Base-by-base conservation (phyloP, 306 rosid species). In the Quercus bicolor region DNA sequence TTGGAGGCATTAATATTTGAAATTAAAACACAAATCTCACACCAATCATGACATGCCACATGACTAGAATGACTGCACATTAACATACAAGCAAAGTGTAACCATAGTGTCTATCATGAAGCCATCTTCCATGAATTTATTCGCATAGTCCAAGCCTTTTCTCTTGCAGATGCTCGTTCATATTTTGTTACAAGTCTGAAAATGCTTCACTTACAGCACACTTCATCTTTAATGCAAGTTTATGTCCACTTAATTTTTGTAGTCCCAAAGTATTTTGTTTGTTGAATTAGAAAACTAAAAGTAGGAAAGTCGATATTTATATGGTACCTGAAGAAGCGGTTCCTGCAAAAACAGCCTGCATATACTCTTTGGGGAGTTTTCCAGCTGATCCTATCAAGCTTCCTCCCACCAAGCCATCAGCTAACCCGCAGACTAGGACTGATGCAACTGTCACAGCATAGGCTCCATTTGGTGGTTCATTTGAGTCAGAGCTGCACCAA, bases 281-380 rank as follows among this genome's bases (percentile, higher is more conserved):
- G 51, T 60, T 56, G n/a, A 76, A 57, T 74, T 53, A 73, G 53
- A 33, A 80, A 82, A 64, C 28, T 69, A 68, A 79, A 77, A 21
- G 18, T 18, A 23, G 12, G 33, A 61, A 61, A 65, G 64, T 29
- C 75, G 48, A 43, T 16, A 74, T 16, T 51, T 73, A 62, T 14
- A 73, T 69, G 75, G 55, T 69, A 94, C 99, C 99, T 80, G 99
- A 93, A 75, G 98, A 90, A 82, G 97, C 99, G 48, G 97, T 91
- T 72, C 97, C 98, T 6, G 97, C 99, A 79, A 95, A 91, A 84
- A 95, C 97, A 53, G 97, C 98, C 79, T 95, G 99, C 98, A 95
- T 95, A 59, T 90, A 95, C 80, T 85, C 88, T 77, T 90, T 90
- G 13, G 98, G 99, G 29, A 95, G 94, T 85, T 83, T 88, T 12